Evolutionary conservation across 2,329 filamentous ascomycete species (phyloP).

Genomic region (Fusarium camptoceras): DNA sequence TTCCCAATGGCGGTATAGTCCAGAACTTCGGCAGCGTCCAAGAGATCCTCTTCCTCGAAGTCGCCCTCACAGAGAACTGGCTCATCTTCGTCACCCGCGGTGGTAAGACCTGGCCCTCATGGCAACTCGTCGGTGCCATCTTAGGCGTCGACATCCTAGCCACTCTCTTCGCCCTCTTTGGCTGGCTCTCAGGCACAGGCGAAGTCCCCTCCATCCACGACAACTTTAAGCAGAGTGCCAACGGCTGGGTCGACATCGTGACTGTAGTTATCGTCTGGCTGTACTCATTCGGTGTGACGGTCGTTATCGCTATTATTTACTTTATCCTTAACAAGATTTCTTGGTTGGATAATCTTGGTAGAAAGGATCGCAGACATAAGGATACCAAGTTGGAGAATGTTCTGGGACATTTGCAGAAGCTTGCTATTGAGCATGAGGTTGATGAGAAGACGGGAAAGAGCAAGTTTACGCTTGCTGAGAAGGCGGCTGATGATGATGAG

Average conservation of each 20-base stretch:
- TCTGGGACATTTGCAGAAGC: conserved; percentile 24
- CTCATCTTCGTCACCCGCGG: conserved; percentile 32
- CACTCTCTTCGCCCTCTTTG: conserved; percentile 14
- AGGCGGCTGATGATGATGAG: conserved; percentile 24
- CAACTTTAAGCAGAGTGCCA: conserved; percentile 26
- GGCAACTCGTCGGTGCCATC: conserved; percentile 29
- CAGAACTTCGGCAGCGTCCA: conserved; percentile 23
- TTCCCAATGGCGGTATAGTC: background rate
- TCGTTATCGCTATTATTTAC: conserved; percentile 28
- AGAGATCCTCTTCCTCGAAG: conserved; percentile 27
- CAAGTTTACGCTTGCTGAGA: conserved; percentile 16
- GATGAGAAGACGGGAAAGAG: conserved; percentile 36
- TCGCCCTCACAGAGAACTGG: conserved; percentile 33
- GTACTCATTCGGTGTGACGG: conserved; percentile 28
- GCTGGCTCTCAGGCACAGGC: conserved; percentile 11
- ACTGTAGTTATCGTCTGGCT: conserved; percentile 30
- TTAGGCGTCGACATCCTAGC: conserved; percentile 10
- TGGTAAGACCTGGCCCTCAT: conserved; percentile 32
- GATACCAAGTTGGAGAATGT: conserved; percentile 31
- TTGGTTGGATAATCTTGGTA: conserved; percentile 24
- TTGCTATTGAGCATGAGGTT: conserved; percentile 29
- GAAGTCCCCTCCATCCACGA: conserved; percentile 1
- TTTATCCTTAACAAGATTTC: conserved; percentile 33
- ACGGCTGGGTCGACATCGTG: conserved; percentile 27
- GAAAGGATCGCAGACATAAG: conserved; percentile 29